A percentile compares a stretch with the other conserved stretches of the same genome.
Conservation (phyloP, 163 green algal species). For the Scenedesmus sp. region DNA sequence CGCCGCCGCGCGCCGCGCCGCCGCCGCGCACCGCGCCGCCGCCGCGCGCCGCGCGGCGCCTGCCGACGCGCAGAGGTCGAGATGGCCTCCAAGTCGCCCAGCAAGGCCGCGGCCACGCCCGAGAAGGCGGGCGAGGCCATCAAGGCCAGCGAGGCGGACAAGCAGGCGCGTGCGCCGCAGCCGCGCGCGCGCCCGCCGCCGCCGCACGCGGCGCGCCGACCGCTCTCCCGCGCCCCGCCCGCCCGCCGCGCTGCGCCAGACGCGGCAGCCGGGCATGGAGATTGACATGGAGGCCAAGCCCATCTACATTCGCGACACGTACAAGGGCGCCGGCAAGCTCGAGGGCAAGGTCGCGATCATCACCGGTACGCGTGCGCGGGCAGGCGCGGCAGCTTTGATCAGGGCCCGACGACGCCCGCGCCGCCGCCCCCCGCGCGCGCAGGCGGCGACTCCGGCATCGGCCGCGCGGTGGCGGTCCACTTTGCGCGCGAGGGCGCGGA, state of each 20-base stretch:
- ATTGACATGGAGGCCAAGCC: constrained; percentile 59
- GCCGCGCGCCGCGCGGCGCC: no score
- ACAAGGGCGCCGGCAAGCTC: constrained; percentile 60
- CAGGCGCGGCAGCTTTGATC: no score
- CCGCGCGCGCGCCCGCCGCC: no score
- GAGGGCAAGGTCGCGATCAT: constrained; percentile 49
- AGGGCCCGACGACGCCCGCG: no score
- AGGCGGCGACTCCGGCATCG: constrained; percentile 65
- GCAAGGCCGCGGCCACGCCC: constrained; percentile 13
- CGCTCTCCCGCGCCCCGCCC: no score
- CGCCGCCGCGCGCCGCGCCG: no score
- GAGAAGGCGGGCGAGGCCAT: constrained; percentile 14
- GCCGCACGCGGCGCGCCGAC: no score
- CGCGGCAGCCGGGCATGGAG: constrained; percentile 61
- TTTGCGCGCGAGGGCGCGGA: constrained; percentile 62
- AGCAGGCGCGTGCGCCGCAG: constrained; percentile 6
- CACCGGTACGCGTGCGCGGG: constrained; percentile 14
- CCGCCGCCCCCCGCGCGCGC: not conserved
- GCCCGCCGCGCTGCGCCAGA: constrained; percentile 24
- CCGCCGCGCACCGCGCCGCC: no score
- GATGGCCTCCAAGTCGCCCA: constrained; percentile 13
- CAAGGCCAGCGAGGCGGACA: constrained; percentile 5
- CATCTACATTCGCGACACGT: constrained; percentile 54
- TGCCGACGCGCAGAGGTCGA: no score
- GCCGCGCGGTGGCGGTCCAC: constrained; percentile 54